Percentiles rank a stretch among this genome's conserved stretches.
Conservation (phyloP, 2,329 filamentous ascomycete species). For the Colletotrichum nymphaeae region DNA sequence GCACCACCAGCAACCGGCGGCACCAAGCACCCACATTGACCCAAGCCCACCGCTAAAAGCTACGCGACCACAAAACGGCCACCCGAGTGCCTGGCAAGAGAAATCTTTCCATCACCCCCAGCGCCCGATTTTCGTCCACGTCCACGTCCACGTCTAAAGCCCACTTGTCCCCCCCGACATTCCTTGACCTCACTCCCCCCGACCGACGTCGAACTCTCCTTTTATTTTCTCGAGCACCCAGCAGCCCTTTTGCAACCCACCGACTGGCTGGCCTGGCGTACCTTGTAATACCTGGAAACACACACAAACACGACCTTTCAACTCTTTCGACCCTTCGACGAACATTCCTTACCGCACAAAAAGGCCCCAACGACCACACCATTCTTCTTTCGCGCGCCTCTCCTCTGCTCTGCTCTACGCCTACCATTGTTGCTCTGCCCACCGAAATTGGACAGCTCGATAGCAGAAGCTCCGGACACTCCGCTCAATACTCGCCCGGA, state of each 20-base stretch:
- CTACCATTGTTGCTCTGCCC: slow-evolving; percentile 18
- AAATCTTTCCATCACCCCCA: slow-evolving; percentile 34
- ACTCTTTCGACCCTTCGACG: slow-evolving; percentile 26
- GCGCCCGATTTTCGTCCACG: slow-evolving; percentile 20
- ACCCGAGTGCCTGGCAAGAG: slow-evolving; percentile 32
- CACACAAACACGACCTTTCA: slow-evolving; percentile 21
- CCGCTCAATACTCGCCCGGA: slow-evolving; percentile 6
- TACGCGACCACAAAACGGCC: slow-evolving; percentile 33
- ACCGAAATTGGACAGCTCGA: slow-evolving; percentile 9
- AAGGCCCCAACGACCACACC: not conserved
- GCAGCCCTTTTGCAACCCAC: slow-evolving; percentile 24
- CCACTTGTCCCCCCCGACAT: slow-evolving; percentile 37
- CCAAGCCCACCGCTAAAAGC: slow-evolving; percentile 27
- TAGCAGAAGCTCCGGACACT: not conserved
- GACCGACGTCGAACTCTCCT: slow-evolving; percentile 34
- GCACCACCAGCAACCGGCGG: not conserved
- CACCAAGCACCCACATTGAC: slow-evolving; percentile 25
- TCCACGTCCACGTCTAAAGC: slow-evolving; percentile 17
- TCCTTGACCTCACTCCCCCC: slow-evolving; percentile 37
- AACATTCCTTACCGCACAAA: slow-evolving; percentile 32
- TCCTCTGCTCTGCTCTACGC: slow-evolving; percentile 10
- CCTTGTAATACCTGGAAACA: slow-evolving; percentile 37
- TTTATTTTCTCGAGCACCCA: slow-evolving; percentile 33
- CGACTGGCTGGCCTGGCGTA: slow-evolving; percentile 31
- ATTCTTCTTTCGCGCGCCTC: slow-evolving; percentile 22